Base-by-base conservation (phyloP, 164 flowering plant genomes). In the Vitis labrusca region DNA sequence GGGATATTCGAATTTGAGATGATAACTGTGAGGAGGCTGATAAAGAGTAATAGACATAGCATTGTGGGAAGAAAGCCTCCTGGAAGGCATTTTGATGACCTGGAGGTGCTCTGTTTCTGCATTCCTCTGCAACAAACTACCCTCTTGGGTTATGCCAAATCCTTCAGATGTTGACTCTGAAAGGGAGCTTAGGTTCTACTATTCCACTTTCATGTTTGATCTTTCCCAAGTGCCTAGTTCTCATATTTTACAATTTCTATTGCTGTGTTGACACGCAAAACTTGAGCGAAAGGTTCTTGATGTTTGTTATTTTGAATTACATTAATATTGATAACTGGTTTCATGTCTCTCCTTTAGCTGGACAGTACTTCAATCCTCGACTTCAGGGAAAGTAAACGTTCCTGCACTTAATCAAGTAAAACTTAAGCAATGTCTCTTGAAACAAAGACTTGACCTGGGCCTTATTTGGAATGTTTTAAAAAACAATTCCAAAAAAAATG, bases 21-120 rank as follows among this genome's bases (percentile, higher is more conserved):
- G n/a, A 62, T 54, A 11, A 74, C 12, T 48, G 75, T 73, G 66
- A 76, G 54, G 59, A 76, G 61, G 29, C 72, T 71, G 61, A 72
- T 52, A 59, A 80, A 58, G 59, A 80, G 65, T 14, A 80, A 77
- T 12, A 68, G 64, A 68, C 61, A 74, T 14, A 78, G 49, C 71
- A 76, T 7, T 64, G 29, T 61, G 54, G 67, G 71, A 50, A 73
- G 53, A 37, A 37, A 37, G 51, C 60, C 32, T 47, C 65, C 72
- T 61, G 70, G 72, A 59, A 66, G 69, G 67, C 74, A 79, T 71
- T 63, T 82, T 29, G 68, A 65, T n/a, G 72, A 54, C 58, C 62
- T 80, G 61, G 66, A 70, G 32, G 53, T 59, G 59, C 16, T 65
- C 19, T 76, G 76, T 44, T 61, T 71, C 72, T 70, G 73, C 82